phyloP scores from a whole-genome alignment of 805 yeast species.

The Suhomyces prunicola region DNA sequence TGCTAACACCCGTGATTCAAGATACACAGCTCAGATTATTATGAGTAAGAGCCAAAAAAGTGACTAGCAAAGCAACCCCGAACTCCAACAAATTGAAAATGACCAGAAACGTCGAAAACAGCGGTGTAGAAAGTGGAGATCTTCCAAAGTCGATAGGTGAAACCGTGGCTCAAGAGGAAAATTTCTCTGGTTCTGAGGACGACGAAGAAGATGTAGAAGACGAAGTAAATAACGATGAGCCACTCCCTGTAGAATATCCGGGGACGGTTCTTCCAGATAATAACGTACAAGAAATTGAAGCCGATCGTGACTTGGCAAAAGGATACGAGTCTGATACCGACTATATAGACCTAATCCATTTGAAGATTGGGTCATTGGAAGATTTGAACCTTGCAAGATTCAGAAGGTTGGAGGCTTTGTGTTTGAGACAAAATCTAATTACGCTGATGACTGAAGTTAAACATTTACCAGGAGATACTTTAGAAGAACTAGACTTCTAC shows the following conservation, averaged over 20 bases:
- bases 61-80: background rate
- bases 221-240: conserved; percentile 24
- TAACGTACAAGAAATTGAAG: conserved; percentile 53
- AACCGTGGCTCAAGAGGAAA: conserved; percentile 5
- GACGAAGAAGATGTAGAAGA: conserved; percentile 20
- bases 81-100: background rate
- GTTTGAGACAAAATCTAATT: conserved; percentile 80
- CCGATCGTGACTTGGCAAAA: conserved; percentile 64
- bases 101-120: background rate
- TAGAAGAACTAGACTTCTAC: conserved; percentile 83
- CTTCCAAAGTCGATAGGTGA: conserved; percentile 10
- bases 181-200: conserved; percentile 21
- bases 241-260: conserved; percentile 41
- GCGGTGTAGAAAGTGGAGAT: background rate
- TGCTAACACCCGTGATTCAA: background rate
- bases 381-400: conserved; percentile 61
- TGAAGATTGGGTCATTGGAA: conserved; percentile 62
- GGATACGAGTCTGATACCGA: conserved; percentile 57
- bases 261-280: conserved; percentile 45
- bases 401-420: conserved; percentile 52
- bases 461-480: conserved; percentile 59
- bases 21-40: background rate
- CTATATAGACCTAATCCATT: conserved; percentile 63
- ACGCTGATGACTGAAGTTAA: conserved; percentile 53
- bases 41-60: background rate